phyloP scores from a whole-genome alignment of 305 asterid species.

The Rubia balearica region DNA sequence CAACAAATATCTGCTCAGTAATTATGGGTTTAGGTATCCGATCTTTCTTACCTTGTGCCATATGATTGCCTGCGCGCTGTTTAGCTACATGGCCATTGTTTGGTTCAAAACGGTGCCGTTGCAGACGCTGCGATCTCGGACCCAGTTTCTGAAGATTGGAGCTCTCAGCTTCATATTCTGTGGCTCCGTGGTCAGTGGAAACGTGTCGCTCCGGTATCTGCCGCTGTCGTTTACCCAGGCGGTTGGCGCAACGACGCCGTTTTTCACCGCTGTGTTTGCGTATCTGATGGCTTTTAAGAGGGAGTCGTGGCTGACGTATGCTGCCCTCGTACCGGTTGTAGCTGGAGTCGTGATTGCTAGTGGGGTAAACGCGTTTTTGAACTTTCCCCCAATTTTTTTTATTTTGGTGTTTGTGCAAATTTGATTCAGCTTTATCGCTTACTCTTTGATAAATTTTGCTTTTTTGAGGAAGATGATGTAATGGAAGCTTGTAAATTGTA shows the following conservation, averaged over 20 bases:
- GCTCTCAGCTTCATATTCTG: constrained; percentile 73
- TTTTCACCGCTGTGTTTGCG: constrained; percentile 72
- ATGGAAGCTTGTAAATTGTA: background rate
- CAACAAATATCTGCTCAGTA: constrained; percentile 67
- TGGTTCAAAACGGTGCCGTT: constrained; percentile 77
- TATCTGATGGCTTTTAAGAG: constrained; percentile 55
- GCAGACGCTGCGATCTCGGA: constrained; percentile 66
- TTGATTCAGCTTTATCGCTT: background rate
- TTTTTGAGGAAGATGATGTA: background rate
- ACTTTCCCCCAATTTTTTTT: background rate
- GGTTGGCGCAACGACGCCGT: constrained; percentile 73
- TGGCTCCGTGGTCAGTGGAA: constrained; percentile 72
- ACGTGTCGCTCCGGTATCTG: constrained; percentile 58
- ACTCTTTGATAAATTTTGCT: background rate
- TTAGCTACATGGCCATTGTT: constrained; percentile 71
- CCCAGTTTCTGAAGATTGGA: constrained; percentile 64
- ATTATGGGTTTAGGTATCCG: constrained; percentile 74
- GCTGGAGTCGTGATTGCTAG: constrained; percentile 77
- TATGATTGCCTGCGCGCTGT: constrained; percentile 74
- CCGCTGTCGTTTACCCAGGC: constrained; percentile 81
- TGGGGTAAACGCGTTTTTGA: constrained; percentile 46
- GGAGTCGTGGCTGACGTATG: constrained; percentile 67
- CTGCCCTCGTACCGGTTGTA: constrained; percentile 65
- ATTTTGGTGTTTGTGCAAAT: background rate
- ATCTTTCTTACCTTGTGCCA: constrained; percentile 74